Evolutionary conservation across 2,329 filamentous ascomycete species (phyloP), one percentile per base, ranked within the genome.

Genomic region (Fusarium vanettenii): DNA sequence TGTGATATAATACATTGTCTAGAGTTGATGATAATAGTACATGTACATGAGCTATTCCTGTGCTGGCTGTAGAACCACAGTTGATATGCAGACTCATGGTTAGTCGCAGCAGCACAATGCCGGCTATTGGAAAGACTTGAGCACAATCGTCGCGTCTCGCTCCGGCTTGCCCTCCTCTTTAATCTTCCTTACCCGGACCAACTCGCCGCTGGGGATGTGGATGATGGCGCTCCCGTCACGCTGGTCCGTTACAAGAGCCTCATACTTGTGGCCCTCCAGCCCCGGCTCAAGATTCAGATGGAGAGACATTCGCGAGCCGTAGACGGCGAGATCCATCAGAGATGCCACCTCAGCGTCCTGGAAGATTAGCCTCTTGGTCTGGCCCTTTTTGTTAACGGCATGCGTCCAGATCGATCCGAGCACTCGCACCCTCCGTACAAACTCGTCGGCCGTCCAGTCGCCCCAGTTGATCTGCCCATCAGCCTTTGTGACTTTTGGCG

Each of bases 401-500:
- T 76, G 78, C 63, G 85, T 92, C 94, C 94, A 97, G 7, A 94
- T 81, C 6, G 90, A 85, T 0, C 91, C 92, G 16, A 96, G 84
- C 0, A 92, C 91, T 10, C 88, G 86, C 60, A 89, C 84, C 6
- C 89, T 87, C 6, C 88, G 85, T 7, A 84, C 79, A 18, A 95
- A 87, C 1, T 90, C 86, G 4, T 85, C 82, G n/a, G 86, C 83
- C 1, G 84, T 84, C 86, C 90, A 90, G 5, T 74, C 55, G 1
- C 50, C 52, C 88, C 92, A 94, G 70, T 91, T 83, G 9, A 97
- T 83, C 68, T 90, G 88, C 2, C 86, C 84, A 76, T 96, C 91
- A 7, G 87, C 83, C 65, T 92, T 89, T 1, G 84, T 89, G 69
- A 98, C 90, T 80, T 98, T 98, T 1, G 90, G 89, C 1, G 96